Evolutionary conservation across 768 basidiomycete species (phyloP), one percentile per base, ranked within the genome.

Genomic region (Leccinum pellstonianum): DNA sequence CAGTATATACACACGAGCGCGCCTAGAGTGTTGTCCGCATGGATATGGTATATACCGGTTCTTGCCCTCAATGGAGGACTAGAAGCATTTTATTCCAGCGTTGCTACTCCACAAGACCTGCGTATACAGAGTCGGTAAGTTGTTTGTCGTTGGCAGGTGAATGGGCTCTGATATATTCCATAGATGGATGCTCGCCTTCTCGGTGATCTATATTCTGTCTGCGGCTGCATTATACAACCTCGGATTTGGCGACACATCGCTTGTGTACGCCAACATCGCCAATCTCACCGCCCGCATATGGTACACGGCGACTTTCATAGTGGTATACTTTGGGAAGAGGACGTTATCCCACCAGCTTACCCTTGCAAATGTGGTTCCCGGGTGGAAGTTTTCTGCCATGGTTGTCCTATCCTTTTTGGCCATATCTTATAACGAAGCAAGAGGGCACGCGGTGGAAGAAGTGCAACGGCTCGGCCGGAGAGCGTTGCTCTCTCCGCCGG

Each of bases 41-140:
- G 95, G 84, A 74, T 93, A 23, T 88, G 84, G 78, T 96, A 95
- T 66, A 88, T 98, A 64, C 97, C 97, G 1, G 81, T 90, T 21
- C 81, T 99, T 67, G 90, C 90, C 5, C 75, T 93, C 64, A 99
- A 99, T 69, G 97, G 97, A 2, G 83, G 91, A 0, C 76, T 96
- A 17, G 97, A 99, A 70, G 93, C 95, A 0, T 95, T 97, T 73
- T 80, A 96, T 64, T 85, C 90, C 3, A 88, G 91, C 56, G 86
- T 87, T 2, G 91, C 93, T 1, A 79, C 80, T 2, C 79, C 88
- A 0, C 65, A 73, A 1, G 88, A 95, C 71, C 74, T 99, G 10
- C 83, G 77, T 50, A 71, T 69, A 7, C 94, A 96, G 72, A 89
- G 86, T 66, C 78, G 84, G 80, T 83, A 56, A 57, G 80, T 68